Base-by-base conservation (phyloP, 2,329 filamentous ascomycete species). In the Didymella pomorum region DNA sequence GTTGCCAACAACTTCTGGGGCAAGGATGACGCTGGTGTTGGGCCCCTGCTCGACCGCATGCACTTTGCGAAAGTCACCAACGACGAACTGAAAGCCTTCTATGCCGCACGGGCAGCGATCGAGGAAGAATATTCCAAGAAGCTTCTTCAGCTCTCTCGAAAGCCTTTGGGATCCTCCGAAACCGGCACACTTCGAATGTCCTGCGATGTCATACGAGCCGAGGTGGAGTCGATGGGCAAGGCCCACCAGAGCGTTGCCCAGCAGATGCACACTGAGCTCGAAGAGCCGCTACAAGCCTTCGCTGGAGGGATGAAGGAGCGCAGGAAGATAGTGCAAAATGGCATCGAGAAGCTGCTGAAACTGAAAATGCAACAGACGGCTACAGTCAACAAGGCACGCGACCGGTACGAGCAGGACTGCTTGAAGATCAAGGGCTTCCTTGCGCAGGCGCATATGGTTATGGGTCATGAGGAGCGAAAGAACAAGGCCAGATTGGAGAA, bases 1-100 rank as follows among this genome's bases (percentile, higher is more conserved):
- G 93, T 99, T 81, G 94, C 95, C 72, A 99, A 99, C 82, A 99
- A 99, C 78, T 99, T 99, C 79, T 99, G 95, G 95, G 95, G 95
- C 64, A 98, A 96, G 83, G 94, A 98, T 77, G 95, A 99, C 83
- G 95, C 94, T 50, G 96, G 95, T 75, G 93, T 99, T 72, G 84
- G 85, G 44, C 96, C 95, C 58, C 86, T 99, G 72, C 85, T 99
- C 28, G 92, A 94, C 77, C 94, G 95, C 73, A 96, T 99, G 92
- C 89, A 92, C 74, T 89, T 89, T 78, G 92, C 95, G 47, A 99
- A 99, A 82, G 87, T 90, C 71, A 97, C 95, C 25, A 70, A 70
- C 39, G 96, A 99, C 79, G 95, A 99, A 79, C 79, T 99, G 49
- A 94, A 91, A 74, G 83, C 89, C 10, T 99, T 99, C 80, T 99